Evolutionary conservation across 148 eudicot genomes (phyloP), one percentile per base, ranked within the genome.

Genomic region (Fagopyrum tataricum): DNA sequence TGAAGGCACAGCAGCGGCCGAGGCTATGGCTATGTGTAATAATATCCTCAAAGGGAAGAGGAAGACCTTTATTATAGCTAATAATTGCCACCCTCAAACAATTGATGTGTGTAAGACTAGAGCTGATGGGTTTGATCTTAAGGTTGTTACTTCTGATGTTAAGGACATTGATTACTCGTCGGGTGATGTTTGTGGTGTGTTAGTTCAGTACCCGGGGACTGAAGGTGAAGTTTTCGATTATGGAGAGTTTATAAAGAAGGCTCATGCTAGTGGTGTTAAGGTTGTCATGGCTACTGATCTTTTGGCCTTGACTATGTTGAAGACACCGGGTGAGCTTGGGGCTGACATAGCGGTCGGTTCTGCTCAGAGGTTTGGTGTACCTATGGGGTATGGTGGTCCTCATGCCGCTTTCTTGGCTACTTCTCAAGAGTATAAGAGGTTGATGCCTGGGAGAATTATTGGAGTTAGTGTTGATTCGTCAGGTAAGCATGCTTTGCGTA

Each of bases 1-100:
- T 76, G 98, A 94, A 75, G 98, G 97, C 6, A 94, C 98, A 1
- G 93, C 98, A 15, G 98, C 97, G 0, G 97, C 98, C 4, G 98
- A 94, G 87, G 97, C 98, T 3, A 94, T 94, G 98, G 96, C 98
- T 4, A 94, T 94, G 98, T 91, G 98, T 81, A 91, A 89, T 74
- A 94, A 91, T 68, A 94, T 94, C 18, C 75, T 48, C 4, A 94
- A 91, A 81, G 96, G 98, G 7, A 94, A 94, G 75, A 94, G 81
- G 84, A 94, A 91, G 46, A 94, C 96, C 7, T 94, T 94, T 64
- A 12, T 94, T 41, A 89, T 91, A 69, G 97, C 96, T 1, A 88
- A 79, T 70, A 91, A 94, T n/a, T 91, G 97, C 47, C 98, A 91
- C 73, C 97, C 97, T 0, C 98, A 94, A 75, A 91, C 97, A 0